Percentiles rank a stretch among this genome's conserved stretches.
phyloP scores from a whole-genome alignment of 2,329 filamentous ascomycete genomes.

The Cylindrodendrum hubeiense region DNA sequence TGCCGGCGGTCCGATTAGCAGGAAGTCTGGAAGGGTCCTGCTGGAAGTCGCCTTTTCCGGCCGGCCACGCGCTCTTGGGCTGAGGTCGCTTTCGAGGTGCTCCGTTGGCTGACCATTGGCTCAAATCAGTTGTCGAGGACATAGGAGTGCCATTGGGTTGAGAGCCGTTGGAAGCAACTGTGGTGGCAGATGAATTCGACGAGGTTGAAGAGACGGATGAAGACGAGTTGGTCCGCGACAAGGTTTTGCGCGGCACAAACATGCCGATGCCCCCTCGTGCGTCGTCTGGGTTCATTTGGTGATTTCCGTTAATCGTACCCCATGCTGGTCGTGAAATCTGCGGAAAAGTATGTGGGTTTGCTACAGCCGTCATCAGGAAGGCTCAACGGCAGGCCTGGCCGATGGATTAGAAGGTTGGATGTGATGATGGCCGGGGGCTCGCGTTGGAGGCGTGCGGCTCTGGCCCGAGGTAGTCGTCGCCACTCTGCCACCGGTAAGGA shows the following conservation, averaged over 20 bases:
- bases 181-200: constrained; percentile 71
- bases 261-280: constrained; percentile 74
- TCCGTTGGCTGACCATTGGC: constrained; percentile 62
- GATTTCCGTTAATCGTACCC: constrained; percentile 69
- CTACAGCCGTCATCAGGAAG: constrained; percentile 75
- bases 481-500: constrained; percentile 35
- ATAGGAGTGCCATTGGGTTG: constrained; percentile 72
- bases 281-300: constrained; percentile 86
- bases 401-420: constrained; percentile 37
- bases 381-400: constrained; percentile 36
- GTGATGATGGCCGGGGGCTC: constrained; percentile 35
- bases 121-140: constrained; percentile 60
- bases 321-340: constrained; percentile 75
- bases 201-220: constrained; percentile 91
- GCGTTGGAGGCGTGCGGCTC: constrained; percentile 36
- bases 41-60: constrained; percentile 60
- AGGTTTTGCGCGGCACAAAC: constrained; percentile 89
- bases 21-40: constrained; percentile 61
- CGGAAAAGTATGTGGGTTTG: constrained; percentile 72
- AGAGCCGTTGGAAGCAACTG: constrained; percentile 71
- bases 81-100: constrained; percentile 65
- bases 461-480: constrained; percentile 32
- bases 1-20: constrained; percentile 59
- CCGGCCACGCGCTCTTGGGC: constrained; percentile 63
- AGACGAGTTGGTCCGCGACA: constrained; percentile 90